Evolutionary conservation across 164 flowering plant species (phyloP), one percentile per base, ranked within the genome.

Genomic region (Paratinospora sagittata): DNA sequence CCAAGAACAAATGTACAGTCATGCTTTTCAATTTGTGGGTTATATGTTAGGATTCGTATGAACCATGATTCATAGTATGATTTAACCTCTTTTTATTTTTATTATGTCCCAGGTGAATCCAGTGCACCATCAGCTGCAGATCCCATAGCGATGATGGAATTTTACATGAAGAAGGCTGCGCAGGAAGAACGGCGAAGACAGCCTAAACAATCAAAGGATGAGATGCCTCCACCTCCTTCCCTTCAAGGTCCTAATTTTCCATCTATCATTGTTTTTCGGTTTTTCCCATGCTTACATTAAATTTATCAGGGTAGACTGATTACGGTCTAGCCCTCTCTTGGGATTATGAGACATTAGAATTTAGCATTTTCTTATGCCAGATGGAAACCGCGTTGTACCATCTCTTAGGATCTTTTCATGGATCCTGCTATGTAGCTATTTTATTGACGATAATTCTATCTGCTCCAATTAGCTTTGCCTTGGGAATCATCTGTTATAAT

Each of bases 211-310:
- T 90, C 97, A 8, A 92, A 92, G 75, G 97, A 94, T 80, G 98
- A 94, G 80, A 94, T 94, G 98, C 98, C 98, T 23, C 98, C 98
- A 6, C 98, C 98, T 79, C 83, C 97, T 65, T 92, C 93, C 47
- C 96, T 94, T 65, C 97, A 90, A 84, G 97, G 97, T 89, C 69
- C 7, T 45, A 45, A 8, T 71, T 6, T 37, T 26, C 36, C 3
- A 12, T 26, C 27, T 63, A 17, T 17, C 19, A 49, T 36, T 55
- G 21, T 43, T 37, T 68, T 26, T 49, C 64, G 17, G 37, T 27
- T 27, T 8, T 27, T n/a, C 47, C 36, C 30, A 4, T 24, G 24
- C 14, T 26, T 47, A 30, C 19, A 5, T 33, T 27, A n/a, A 23
- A 6, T 23, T n/a, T 60, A 3, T 41, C 11, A 8, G 45, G 45